These are phyloP conservation scores for Pistacia atlantica DNA, from an alignment of 345 rosid genomes.

Conservation along the genomic window DNA sequence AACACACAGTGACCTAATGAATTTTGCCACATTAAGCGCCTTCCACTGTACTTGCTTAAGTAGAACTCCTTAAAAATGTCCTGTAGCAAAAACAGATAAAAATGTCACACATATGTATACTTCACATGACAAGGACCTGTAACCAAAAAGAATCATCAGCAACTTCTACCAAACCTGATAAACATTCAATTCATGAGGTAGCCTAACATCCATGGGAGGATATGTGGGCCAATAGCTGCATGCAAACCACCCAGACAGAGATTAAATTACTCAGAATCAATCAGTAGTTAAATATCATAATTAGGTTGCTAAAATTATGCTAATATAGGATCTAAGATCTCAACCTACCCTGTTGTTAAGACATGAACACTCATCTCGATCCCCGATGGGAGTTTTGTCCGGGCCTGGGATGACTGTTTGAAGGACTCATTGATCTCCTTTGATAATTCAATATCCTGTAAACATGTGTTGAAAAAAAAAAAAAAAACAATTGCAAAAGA, in stretches of 20 bases:
- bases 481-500: constrained; percentile 18
- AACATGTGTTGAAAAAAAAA: neutral
- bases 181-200: constrained; percentile 96
- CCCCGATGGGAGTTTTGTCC: constrained; percentile 93
- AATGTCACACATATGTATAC: neutral
- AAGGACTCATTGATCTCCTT: constrained; percentile 98
- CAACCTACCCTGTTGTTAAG: constrained; percentile 86
- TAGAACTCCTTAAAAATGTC: constrained; percentile 98
- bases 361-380: constrained; percentile 99
- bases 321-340: constrained; percentile 18
- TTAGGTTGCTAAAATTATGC: neutral
- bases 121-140: neutral
- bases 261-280: neutral
- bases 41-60: constrained; percentile 94
- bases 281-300: constrained; percentile 6
- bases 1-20: constrained; percentile 96
- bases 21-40: constrained; percentile 98
- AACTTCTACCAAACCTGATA: constrained; percentile 73
- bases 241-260: constrained; percentile 24
- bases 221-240: constrained; percentile 99
- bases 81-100: constrained; percentile 41
- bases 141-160: constrained; percentile 15
- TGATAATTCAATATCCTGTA: constrained; percentile 93
- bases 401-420: constrained; percentile 94
- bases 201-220: constrained; percentile 98